Percentiles rank a stretch among this genome's conserved stretches.
Conservation (phyloP, 352 stramenopile genomes). For the Phytophthora lateralis region DNA sequence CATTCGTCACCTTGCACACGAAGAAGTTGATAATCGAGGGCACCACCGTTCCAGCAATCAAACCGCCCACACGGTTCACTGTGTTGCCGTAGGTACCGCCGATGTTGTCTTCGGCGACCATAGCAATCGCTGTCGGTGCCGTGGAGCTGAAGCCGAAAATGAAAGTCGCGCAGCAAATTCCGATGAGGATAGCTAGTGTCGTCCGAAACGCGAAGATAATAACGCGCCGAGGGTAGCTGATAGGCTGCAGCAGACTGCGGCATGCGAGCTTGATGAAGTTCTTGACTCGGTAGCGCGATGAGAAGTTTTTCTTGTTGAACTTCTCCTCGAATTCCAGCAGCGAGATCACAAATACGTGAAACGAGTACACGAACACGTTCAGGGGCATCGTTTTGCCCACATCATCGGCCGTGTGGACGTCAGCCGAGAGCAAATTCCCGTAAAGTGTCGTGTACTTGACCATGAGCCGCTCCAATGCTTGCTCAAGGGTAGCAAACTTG, state of each 20-base stretch:
- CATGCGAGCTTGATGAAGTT: constrained; percentile 62
- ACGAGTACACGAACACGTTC: constrained; percentile 84
- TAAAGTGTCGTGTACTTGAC: constrained; percentile 66
- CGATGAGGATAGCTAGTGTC: constrained; percentile 65
- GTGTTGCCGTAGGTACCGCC: constrained; percentile 73
- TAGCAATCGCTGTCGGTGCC: constrained; percentile 67
- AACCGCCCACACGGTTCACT: constrained; percentile 58
- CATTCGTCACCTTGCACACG: constrained; percentile 57
- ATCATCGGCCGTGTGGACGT: constrained; percentile 50
- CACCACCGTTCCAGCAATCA: constrained; percentile 76
- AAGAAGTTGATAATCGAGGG: constrained; percentile 83
- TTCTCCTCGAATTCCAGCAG: constrained; percentile 66
- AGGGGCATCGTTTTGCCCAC: constrained; percentile 74
- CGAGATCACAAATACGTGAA: constrained; percentile 70
- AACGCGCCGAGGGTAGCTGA: constrained; percentile 50
- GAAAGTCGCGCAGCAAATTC: constrained; percentile 68
- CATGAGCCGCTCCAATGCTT: constrained; percentile 56
- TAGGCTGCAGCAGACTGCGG: constrained; percentile 38
- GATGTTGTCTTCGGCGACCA: constrained; percentile 71
- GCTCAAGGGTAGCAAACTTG: constrained; percentile 59
- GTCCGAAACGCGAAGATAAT: constrained; percentile 68
- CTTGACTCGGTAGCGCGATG: constrained; percentile 48
- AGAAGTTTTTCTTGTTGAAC: constrained; percentile 82
- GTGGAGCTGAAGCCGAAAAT: constrained; percentile 76
- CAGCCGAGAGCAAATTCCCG: constrained; percentile 46